Conservation (phyloP, 441 rosid species). For the Erodium chrysanthum region DNA sequence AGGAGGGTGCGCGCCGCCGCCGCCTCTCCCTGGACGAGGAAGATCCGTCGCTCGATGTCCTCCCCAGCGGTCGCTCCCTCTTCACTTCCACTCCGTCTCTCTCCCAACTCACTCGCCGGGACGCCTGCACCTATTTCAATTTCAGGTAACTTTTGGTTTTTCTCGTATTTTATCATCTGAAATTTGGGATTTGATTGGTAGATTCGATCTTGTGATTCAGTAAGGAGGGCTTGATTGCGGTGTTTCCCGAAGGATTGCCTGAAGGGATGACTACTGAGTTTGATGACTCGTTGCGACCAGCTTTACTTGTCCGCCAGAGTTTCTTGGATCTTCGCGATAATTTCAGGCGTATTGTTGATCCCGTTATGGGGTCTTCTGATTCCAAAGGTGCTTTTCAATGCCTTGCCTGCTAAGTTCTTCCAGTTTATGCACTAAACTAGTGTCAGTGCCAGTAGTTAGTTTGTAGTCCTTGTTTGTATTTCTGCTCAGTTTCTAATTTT, state of each 20-base stretch:
- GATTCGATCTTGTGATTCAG: constrained; percentile 24
- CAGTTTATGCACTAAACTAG: neutral
- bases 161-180: neutral
- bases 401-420: neutral
- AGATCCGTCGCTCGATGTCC: constrained; percentile 50
- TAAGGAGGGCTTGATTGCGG: constrained; percentile 39
- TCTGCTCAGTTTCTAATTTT: neutral
- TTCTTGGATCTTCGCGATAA: constrained; percentile 87
- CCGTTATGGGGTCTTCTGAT: constrained; percentile 40
- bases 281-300: constrained; percentile 63
- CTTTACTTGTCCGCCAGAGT: constrained; percentile 68
- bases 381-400: constrained; percentile 38
- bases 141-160: constrained; percentile 35
- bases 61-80: constrained; percentile 54
- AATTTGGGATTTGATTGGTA: neutral
- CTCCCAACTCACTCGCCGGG: constrained; percentile 51
- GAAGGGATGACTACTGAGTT: constrained; percentile 64
- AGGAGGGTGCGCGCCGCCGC: constrained; percentile 39
- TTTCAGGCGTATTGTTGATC: constrained; percentile 77
- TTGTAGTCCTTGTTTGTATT: neutral
- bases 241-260: constrained; percentile 77
- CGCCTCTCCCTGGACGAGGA: constrained; percentile 56
- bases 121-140: constrained; percentile 59
- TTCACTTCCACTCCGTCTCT: constrained; percentile 53
- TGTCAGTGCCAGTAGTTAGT: too few relatives aligned